These are phyloP conservation scores for Papiliotrema terrestris DNA, from an alignment of 1,284 basidiomycete species.

Conservation along the genomic window DNA sequence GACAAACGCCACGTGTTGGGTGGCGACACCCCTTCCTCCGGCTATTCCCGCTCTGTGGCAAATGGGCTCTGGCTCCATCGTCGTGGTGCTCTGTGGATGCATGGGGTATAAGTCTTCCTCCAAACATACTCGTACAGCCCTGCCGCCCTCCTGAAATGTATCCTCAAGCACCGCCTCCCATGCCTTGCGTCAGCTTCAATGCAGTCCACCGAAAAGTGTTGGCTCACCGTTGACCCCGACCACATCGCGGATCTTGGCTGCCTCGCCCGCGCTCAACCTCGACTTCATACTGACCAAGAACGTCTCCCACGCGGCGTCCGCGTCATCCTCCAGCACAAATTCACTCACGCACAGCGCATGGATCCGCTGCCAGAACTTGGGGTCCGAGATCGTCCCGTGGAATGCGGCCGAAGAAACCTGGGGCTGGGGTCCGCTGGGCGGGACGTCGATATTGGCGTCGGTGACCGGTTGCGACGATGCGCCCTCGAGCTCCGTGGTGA, in stretches of 20 bases:
- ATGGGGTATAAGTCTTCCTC: no score
- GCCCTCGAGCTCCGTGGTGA: slow-evolving; percentile 45
- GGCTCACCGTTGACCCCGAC: slow-evolving; percentile 42
- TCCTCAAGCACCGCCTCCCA: slow-evolving; percentile 9
- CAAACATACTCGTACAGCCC: no score
- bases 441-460: slow-evolving; percentile 26
- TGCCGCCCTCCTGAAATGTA: neutral
- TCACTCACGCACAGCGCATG: slow-evolving; percentile 65
- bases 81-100: no score
- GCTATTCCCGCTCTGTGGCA: neutral
- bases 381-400: slow-evolving; percentile 64
- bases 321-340: slow-evolving; percentile 62
- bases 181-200: slow-evolving; percentile 1
- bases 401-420: slow-evolving; percentile 51
- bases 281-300: slow-evolving; percentile 46
- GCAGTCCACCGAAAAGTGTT: neutral
- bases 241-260: slow-evolving; percentile 49
- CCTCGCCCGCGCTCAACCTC: slow-evolving; percentile 44
- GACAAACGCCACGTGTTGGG: no score
- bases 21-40: neutral
- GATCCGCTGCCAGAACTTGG: slow-evolving; percentile 71
- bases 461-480: slow-evolving; percentile 22
- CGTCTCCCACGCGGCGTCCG: slow-evolving; percentile 50
- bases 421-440: slow-evolving; percentile 33
- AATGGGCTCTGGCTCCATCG: no score